Base-by-base conservation (phyloP, 2,329 filamentous ascomycete species). In the Aspergillus uvarum region DNA sequence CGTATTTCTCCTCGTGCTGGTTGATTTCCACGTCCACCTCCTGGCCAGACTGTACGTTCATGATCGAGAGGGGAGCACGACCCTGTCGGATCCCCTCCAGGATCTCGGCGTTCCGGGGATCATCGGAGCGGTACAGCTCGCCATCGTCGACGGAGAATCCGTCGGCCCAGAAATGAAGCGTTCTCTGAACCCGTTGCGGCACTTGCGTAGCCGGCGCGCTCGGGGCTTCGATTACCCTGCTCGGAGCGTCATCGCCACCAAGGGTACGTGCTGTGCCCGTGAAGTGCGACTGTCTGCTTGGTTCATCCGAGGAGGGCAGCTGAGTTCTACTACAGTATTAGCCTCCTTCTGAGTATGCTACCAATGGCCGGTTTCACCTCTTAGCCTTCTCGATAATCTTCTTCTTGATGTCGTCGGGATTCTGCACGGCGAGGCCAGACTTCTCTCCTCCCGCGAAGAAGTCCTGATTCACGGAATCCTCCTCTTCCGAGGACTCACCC, bases 71-170 rank as follows among this genome's bases (percentile, higher is more conserved):
- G 47, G 86, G 86, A 6, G 86, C 86, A 44, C 84, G 82, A 47
- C 86, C 86, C 51, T 82, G 80, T 66, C 87, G 84, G 73, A 89
- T 89, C 68, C 85, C 82, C 44, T 85, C 81, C 35, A 89, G 78
- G 26, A 86, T 85, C 56, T 81, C 80, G 21, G 84, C 83, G 66
- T 88, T 89, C 1, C 80, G 80, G 1, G 86, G 85, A 67, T 88
- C 85, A 63, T 87, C 85, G 62, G 85, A 85, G 65, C 84, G 81
- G 74, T 83, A 87, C 35, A 89, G 80, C 32, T 85, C 81, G 5
- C 86, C 86, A 62, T 89, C 86, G 66, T 88, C 86, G 42, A 89
- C 84, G 3, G 85, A 87, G 68, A 88, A 88, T 22, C 86, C 86
- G 70, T 89, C 84, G 5, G 81, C 77, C 86, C 86, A 89, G 64